phyloP scores from a whole-genome alignment of 495 filamentous ascomycete genomes.

The Aspergillus saccharolyticus region DNA sequence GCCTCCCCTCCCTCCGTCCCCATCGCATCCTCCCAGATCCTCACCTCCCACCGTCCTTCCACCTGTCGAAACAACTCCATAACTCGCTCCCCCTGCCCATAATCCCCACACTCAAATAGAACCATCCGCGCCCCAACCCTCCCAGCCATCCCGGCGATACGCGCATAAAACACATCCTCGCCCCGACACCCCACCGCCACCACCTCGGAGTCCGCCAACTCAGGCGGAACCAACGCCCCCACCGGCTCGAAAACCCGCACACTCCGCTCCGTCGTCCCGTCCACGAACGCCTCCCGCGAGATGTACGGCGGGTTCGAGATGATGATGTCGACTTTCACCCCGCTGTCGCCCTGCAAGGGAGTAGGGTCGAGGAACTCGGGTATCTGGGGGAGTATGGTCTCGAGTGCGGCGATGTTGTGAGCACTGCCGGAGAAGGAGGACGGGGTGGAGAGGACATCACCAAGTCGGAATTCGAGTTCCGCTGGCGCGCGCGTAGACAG shows the following conservation, averaged over 20 bases:
- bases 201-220: neutral
- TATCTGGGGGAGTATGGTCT: conserved; percentile 10
- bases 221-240: conserved; percentile 67
- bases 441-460: conserved; percentile 41
- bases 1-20: neutral
- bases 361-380: conserved; percentile 1
- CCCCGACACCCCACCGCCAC: neutral
- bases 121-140: neutral
- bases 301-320: conserved; percentile 93
- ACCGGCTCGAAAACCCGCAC: conserved; percentile 78
- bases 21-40: neutral
- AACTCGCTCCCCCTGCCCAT: neutral
- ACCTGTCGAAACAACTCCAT: neutral
- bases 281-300: conserved; percentile 51
- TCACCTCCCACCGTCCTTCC: neutral
- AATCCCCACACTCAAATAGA: neutral
- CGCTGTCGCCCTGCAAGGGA: too few relatives aligned
- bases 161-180: conserved; percentile 39
- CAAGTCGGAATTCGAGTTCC: conserved; percentile 47
- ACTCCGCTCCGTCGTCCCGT: conserved; percentile 56
- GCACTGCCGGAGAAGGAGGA: neutral
- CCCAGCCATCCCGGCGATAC: neutral
- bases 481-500: conserved; percentile 24
- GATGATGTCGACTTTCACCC: conserved; percentile 57
- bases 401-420: conserved; percentile 10